Conservation (phyloP, 2,329 filamentous ascomycete species). For the Aspergillus flavus region DNA sequence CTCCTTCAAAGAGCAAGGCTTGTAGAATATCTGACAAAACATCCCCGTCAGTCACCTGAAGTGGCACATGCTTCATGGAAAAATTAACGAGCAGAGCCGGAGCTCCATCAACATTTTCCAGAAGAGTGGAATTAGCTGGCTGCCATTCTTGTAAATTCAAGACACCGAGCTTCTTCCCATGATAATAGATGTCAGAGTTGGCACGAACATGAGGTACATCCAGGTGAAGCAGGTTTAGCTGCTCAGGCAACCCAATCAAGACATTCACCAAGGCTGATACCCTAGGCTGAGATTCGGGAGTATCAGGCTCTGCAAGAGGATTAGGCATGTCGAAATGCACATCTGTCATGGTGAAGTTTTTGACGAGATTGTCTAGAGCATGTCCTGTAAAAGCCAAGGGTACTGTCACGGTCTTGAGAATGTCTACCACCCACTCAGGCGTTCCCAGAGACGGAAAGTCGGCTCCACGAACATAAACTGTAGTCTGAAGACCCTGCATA, state of each 20-base stretch:
- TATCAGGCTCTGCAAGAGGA: constrained; percentile 73
- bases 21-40: constrained; percentile 82
- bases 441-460: constrained; percentile 66
- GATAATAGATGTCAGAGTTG: constrained; percentile 78
- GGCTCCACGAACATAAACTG: constrained; percentile 80
- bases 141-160: constrained; percentile 84
- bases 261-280: constrained; percentile 84
- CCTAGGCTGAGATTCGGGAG: constrained; percentile 72
- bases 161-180: constrained; percentile 74
- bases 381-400: constrained; percentile 83
- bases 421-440: constrained; percentile 78
- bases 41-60: constrained; percentile 78
- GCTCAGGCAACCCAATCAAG: constrained; percentile 74
- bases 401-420: constrained; percentile 79
- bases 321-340: constrained; percentile 85
- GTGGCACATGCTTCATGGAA: constrained; percentile 73
- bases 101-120: constrained; percentile 61
- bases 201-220: constrained; percentile 77
- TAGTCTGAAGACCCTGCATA: constrained; percentile 76
- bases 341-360: constrained; percentile 82
- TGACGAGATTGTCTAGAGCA: constrained; percentile 79
- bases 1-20: constrained; percentile 72
- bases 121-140: constrained; percentile 74
- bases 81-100: constrained; percentile 74
- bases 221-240: constrained; percentile 85